Conservation (phyloP, 352 stramenopile species). For the Phytophthora crassamura region DNA sequence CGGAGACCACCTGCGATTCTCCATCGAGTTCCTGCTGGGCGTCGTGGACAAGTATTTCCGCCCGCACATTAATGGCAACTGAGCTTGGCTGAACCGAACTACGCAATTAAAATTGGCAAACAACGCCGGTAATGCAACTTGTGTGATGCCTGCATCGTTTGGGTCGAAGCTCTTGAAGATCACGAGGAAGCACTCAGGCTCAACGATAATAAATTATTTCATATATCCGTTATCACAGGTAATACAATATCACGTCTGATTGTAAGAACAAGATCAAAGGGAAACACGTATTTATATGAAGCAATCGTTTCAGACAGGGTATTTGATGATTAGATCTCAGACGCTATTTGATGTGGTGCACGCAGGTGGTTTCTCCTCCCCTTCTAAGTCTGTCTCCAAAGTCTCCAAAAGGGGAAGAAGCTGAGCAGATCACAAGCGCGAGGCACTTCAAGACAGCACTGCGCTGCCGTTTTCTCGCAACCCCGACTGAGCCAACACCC, state of each 20-base stretch:
- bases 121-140: not conserved
- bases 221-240: too few species aligned
- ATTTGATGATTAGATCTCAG: too few species aligned
- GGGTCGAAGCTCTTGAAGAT: not conserved
- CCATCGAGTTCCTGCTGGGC: conserved; percentile 77
- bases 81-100: conserved; percentile 1
- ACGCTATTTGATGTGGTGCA: too few species aligned
- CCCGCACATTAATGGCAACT: conserved; percentile 20
- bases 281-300: too few species aligned
- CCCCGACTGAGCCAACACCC: conserved; percentile 6
- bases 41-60: conserved; percentile 88
- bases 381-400: not conserved
- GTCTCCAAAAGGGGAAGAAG: conserved; percentile 23
- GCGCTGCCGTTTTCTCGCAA: conserved; percentile 3
- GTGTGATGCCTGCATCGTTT: too few species aligned
- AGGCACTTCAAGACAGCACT: conserved; percentile 28
- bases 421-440: conserved; percentile 18
- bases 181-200: too few species aligned
- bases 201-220: too few species aligned
- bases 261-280: too few species aligned
- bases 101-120: conserved; percentile 10
- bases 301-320: too few species aligned
- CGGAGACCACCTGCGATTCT: conserved; percentile 93
- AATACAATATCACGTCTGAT: too few species aligned
- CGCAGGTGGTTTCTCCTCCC: too few species aligned